These are phyloP conservation scores for Diophrys sp. DNA, from an alignment of 73 alveolate genomes.

Conservation along the genomic window DNA sequence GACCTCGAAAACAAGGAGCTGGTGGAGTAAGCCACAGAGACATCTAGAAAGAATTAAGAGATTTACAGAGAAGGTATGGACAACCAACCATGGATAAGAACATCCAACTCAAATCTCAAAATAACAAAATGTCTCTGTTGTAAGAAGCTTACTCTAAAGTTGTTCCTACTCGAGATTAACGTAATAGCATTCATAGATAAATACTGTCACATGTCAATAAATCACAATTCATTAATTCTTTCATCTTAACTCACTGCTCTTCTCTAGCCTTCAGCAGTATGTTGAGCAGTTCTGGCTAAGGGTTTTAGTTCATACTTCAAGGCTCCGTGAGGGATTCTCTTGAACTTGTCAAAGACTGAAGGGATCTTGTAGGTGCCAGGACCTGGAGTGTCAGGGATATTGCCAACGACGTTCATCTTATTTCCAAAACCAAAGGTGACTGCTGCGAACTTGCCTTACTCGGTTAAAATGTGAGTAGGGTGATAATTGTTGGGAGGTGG, in stretches of 20 bases:
- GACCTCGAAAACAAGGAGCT: not conserved
- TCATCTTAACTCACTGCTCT: not conserved
- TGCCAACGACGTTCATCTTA: slow-evolving; percentile 51
- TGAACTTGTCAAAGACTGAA: slow-evolving; percentile 52
- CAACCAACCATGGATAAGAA: not conserved
- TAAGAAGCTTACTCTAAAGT: not conserved
- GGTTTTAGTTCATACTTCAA: too few relatives aligned
- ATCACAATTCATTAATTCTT: too few relatives aligned
- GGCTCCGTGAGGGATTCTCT: slow-evolving; percentile 33
- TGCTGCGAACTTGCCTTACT: slow-evolving; percentile 36
- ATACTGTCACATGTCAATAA: too few relatives aligned
- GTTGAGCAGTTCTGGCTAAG: not conserved
- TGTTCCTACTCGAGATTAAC: not conserved
- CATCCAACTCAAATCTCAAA: not conserved
- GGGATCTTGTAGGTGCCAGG: slow-evolving; percentile 66
- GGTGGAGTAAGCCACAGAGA: not conserved
- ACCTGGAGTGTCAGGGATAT: slow-evolving; percentile 58
- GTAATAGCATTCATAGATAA: too few relatives aligned
- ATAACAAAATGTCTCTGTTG: not conserved
- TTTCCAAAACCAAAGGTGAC: slow-evolving; percentile 61
- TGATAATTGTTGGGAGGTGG: slow-evolving; percentile 60
- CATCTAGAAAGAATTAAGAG: not conserved
- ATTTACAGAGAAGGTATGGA: not conserved
- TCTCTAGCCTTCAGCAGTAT: not conserved
- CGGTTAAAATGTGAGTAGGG: slow-evolving; percentile 30